These are phyloP conservation scores for Colletotrichum sp. DNA, from an alignment of 2,329 filamentous ascomycete genomes.

Conservation along the genomic window DNA sequence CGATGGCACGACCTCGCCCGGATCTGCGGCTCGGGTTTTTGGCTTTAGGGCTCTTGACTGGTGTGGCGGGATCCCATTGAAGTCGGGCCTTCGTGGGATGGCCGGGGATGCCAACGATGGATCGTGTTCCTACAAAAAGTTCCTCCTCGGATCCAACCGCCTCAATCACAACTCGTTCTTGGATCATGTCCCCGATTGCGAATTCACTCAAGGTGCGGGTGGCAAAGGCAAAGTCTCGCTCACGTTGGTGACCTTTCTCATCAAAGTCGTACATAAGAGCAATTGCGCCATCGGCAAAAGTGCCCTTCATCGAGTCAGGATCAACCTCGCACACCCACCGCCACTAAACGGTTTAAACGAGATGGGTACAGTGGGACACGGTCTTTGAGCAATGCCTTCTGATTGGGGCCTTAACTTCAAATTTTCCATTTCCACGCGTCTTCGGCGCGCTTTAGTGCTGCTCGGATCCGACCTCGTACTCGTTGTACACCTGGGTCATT, in stretches of 20 bases:
- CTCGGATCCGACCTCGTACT: not conserved
- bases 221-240: not conserved
- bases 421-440: not conserved
- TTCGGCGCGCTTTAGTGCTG: not conserved
- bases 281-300: conserved; percentile 18
- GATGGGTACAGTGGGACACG: not conserved
- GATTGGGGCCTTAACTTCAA: not conserved
- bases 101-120: not conserved
- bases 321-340: not conserved
- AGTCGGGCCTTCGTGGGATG: not conserved
- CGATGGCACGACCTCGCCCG: not conserved
- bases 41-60: not conserved
- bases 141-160: not conserved
- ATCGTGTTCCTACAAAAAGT: not conserved
- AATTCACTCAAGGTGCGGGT: not conserved
- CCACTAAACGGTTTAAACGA: not conserved
- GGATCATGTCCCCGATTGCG: not conserved
- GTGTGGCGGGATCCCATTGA: not conserved
- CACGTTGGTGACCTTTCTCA: not conserved
- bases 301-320: not conserved
- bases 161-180: not conserved
- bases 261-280: not conserved
- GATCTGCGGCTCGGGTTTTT: not conserved
- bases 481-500: not conserved
- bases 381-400: not conserved